Evolutionary conservation across 192 early-diverging fungal species (phyloP), one percentile per base, ranked within the genome.

Genomic region (Oehlia diaphana): DNA sequence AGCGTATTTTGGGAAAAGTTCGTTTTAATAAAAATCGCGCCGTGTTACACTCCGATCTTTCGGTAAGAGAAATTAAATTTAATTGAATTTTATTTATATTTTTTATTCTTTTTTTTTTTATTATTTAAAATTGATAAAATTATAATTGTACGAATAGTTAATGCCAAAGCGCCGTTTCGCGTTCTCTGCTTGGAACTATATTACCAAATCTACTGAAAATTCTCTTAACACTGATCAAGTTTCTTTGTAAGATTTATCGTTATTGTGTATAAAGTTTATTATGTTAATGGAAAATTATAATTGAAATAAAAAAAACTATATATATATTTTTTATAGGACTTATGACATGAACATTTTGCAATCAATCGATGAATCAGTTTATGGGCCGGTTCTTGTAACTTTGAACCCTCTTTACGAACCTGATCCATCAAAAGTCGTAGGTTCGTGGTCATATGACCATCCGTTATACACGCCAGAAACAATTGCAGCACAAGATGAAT

Each of bases 321-420:
- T 19, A 58, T 31, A 23, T 31, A 2, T 73, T 1, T 79, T 53
- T 90, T 61, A 89, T 72, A 78, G 91, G 21, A 90, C 89, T 9
- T 92, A 92, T 76, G 91, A 88, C 83, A 92, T 91, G 90, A 90
- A 92, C 81, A 80, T 81, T 50, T 81, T 92, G 39, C 91, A 92
- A 74, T 85, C 87, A 58, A 82, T 92, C 9, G 79, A 87, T 47
- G 42, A 72, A 14, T 71, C 82, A 44, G 71, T 70, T 35, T 85
- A 81, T 78, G 91, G 91, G 10, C 74, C 86, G 13, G 83, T 92
- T 6, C 83, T 92, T 58, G 88, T 92, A 9, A 89, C 89, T 4
- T 76, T 92, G 73, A 92, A 92, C 81, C 90, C 91, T 35, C 77
- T 88, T 35, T 73, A 62, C 23, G 83, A 86, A 77, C 91, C 90